phyloP scores from a whole-genome alignment of 2,329 filamentous ascomycete species.

The Sclerotinia trifoliorum region DNA sequence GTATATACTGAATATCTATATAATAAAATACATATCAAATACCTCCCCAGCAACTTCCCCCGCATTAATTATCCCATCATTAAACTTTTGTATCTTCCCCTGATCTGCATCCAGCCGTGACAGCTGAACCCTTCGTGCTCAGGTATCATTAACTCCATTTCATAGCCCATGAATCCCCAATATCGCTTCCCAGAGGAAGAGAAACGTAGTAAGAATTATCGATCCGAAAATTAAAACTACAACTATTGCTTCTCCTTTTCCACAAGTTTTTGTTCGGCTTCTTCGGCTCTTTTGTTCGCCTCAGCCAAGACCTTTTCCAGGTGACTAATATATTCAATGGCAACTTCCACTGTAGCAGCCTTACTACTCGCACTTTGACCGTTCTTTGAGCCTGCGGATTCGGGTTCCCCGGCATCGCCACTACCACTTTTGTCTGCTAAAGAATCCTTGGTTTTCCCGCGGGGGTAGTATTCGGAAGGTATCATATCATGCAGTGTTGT shows the following conservation, averaged over 20 bases:
- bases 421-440: constrained; percentile 42
- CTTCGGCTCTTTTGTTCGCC: constrained; percentile 58
- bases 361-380: constrained; percentile 74
- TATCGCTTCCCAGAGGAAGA: neutral
- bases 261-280: constrained; percentile 35
- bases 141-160: constrained; percentile 23
- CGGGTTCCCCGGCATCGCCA: constrained; percentile 50
- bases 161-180: neutral
- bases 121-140: constrained; percentile 15
- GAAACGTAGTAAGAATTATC: neutral
- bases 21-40: neutral
- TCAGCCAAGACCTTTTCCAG: constrained; percentile 71
- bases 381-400: constrained; percentile 44
- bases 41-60: neutral
- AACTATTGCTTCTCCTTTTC: constrained; percentile 23
- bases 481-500: constrained; percentile 64
- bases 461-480: constrained; percentile 59
- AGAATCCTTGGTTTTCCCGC: constrained; percentile 46
- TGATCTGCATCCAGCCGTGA: constrained; percentile 1
- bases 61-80: neutral
- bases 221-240: neutral
- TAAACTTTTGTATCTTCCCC: constrained; percentile 3
- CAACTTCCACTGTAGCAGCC: constrained; percentile 94
- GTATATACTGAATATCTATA: neutral
- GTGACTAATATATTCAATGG: constrained; percentile 90